Base-by-base conservation (phyloP, 768 basidiomycete species). In the Hortiboletus flavorubellus region DNA sequence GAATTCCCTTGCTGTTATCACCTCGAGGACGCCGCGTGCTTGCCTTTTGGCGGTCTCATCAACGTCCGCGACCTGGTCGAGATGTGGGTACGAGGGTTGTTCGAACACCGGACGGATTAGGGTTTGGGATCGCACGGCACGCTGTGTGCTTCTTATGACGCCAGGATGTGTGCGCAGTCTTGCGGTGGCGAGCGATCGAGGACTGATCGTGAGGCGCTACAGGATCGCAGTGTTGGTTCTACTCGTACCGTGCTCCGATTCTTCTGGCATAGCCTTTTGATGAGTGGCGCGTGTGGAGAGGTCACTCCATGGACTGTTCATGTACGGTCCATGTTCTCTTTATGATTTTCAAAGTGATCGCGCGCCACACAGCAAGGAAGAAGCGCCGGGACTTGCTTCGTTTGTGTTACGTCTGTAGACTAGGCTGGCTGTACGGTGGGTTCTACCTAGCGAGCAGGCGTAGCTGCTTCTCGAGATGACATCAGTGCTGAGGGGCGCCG, bases 21-120 rank as follows among this genome's bases (percentile, higher is more conserved):
- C 65, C 67, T 69, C 58, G 63, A 60, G 68, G 65, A 58, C 5
- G 15, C 61, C 63, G 63, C 68, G 50, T 68, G 63, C 61, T 39
- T 57, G 42, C 54, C 53, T 49, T 45, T 54, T 38, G 30, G 42
- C 26, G 45, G 30, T 33, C 49, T 47, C 23, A 34, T 46, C 48
- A 33, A 40, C 44, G 56, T 21, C 49, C 39, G n/a, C 42, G 15
- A 30, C 8, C 53, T 47, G 61, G 46, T 15, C 8, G 38, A 18
- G 34, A 16, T 39, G 56, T 66, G 61, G 61, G 61, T 54, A 37
- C 31, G 48, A 61, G 61, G 60, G 54, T 50, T 52, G 26, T 43
- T 40, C 10, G 51, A 54, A 44, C n/a, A 15, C 23, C 35, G 44
- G 46, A 30, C 29, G 35, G 8, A 38, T 47, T 43, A 5, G 23